Evolutionary conservation across 345 rosid species (phyloP).

Genomic region (Dipteronia dyeriana): DNA sequence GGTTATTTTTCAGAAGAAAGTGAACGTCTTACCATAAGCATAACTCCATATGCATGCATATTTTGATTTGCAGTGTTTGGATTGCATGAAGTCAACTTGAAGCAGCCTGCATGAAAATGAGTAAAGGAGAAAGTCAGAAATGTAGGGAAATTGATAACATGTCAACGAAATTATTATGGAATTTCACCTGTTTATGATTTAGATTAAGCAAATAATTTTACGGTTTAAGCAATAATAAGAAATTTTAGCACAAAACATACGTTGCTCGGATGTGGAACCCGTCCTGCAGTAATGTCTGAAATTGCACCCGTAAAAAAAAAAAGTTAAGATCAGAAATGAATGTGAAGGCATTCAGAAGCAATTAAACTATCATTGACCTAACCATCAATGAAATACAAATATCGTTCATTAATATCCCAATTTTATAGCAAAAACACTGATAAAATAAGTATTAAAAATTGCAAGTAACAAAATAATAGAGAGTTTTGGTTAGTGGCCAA

Average conservation of each 20-base stretch:
- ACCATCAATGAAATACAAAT: not conserved
- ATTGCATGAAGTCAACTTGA: conserved; percentile 71
- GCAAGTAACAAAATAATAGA: not conserved
- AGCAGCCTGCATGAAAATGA: conserved; percentile 67
- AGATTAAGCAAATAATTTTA: not conserved
- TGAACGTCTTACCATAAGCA: conserved; percentile 70
- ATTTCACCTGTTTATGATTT: not conserved
- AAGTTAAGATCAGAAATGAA: conserved; percentile 12
- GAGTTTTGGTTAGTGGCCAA: conserved; percentile 14
- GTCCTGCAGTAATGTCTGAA: conserved; percentile 77
- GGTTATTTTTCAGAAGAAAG: not conserved
- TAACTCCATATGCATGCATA: conserved; percentile 76
- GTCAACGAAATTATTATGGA: not conserved
- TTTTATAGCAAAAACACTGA: not conserved
- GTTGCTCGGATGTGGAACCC: conserved; percentile 78
- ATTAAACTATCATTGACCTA: not conserved
- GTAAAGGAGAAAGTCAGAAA: conserved; percentile 22
- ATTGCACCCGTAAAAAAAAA: conserved; percentile 16
- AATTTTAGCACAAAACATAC: conserved; percentile 41
- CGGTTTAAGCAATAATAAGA: not conserved
- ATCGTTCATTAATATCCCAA: not conserved
- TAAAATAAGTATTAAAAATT: not conserved
- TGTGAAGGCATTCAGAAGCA: not conserved
- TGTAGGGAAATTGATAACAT: not conserved
- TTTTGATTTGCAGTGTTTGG: conserved; percentile 70